Evolutionary conservation across 1,139 yeast species (phyloP), one percentile per base, ranked within the genome.

Genomic region (Candida anutae): DNA sequence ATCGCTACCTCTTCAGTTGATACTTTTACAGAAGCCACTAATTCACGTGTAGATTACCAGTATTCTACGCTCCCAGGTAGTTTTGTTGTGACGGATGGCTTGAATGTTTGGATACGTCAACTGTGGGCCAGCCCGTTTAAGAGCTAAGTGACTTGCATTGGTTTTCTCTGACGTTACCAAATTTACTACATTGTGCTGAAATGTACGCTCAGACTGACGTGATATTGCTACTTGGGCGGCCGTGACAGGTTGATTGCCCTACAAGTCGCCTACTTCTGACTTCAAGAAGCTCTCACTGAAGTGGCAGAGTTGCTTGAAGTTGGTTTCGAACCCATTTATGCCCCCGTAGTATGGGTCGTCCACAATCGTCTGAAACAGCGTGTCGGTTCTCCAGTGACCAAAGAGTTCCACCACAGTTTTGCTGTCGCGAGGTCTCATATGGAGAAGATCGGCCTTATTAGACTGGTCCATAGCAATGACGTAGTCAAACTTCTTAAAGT

Each of bases 301-400:
- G 45, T 82, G 88, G 11, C 59, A 47, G 30, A 87, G 64, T 48
- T 88, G 97, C 33, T 68, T 47, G 48, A 77, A 87, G 51, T 83
- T 85, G 36, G 62, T 66, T 49, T 83, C 93, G 48, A 88, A 88
- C 3, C 95, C 95, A 39, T 74, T 69, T 17, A 58, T 58, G 1
- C 94, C 95, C 3, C 96, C 96, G 43, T 87, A 88, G 55, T 88
- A 88, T 1, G 97, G 97, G 51, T 88, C 96, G 29, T 74, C 82
- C 5, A 88, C 90, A 21, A 82, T 70, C 26, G 54, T 61, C 15
- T 64, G 64, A 39, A 66, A 73, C 23, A 57, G 49, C 3, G 28
- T 10, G 40, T 72, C 74, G 1, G 73, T 69, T 35, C 74, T 66
- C 78, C 77, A 87, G 16, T 79, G 74, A 0, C 97, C 97, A 60